Evolutionary conservation across 768 basidiomycete species (phyloP).

Genomic region (Lentinula lateritia): DNA sequence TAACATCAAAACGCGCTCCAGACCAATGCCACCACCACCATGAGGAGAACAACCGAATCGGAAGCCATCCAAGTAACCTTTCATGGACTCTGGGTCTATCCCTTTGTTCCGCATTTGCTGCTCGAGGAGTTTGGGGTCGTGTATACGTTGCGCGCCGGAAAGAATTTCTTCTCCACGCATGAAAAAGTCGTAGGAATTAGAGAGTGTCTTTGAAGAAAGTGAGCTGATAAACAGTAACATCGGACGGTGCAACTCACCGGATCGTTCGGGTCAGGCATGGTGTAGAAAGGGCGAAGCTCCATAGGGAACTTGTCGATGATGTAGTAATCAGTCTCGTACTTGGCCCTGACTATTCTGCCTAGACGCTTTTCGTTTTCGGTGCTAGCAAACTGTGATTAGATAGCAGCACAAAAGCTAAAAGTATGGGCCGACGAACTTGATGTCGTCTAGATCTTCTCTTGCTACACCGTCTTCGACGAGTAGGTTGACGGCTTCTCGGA

Average conservation of each 20-base stretch:
- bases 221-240: slow-evolving; percentile 4
- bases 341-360: slow-evolving; percentile 82
- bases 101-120: slow-evolving; percentile 85
- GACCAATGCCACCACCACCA: slow-evolving; percentile 93
- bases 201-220: slow-evolving; percentile 55
- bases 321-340: slow-evolving; percentile 97
- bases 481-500: slow-evolving; percentile 83
- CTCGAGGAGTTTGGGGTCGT: slow-evolving; percentile 77
- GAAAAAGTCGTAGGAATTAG: slow-evolving; percentile 99
- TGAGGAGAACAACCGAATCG: slow-evolving; percentile 93
- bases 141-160: slow-evolving; percentile 96
- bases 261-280: slow-evolving; percentile 95
- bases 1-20: slow-evolving; percentile 95
- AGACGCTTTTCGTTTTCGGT: slow-evolving; percentile 95
- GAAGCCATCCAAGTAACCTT: slow-evolving; percentile 91
- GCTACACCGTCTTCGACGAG: slow-evolving; percentile 82
- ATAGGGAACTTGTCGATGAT: slow-evolving; percentile 99
- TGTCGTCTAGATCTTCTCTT: slow-evolving; percentile 78
- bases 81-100: slow-evolving; percentile 89
- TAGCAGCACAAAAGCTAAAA: background rate
- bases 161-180: slow-evolving; percentile 99
- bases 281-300: slow-evolving; percentile 95
- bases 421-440: slow-evolving; percentile 51
- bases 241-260: slow-evolving; percentile 44
- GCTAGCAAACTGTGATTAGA: slow-evolving; percentile 33